Evolutionary conservation across 306 rosid species (phyloP), one percentile per base, ranked within the genome.

Genomic region (Argentina anserina): DNA sequence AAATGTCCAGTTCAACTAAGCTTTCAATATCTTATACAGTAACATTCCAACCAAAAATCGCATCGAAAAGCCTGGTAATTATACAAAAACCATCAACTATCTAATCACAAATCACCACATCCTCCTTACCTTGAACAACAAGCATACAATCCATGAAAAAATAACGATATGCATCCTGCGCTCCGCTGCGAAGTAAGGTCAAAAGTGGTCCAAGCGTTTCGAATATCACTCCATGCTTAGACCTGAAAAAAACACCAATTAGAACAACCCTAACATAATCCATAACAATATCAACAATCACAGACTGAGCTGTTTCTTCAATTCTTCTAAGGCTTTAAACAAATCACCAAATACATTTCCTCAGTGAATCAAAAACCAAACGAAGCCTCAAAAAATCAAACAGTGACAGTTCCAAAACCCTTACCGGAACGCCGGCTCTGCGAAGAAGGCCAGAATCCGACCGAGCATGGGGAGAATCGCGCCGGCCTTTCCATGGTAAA

Each of bases 401-500:
- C 21, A 5, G 33, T 11, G 61, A 52, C 15, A 2, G 29, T 76
- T 59, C 7, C 14, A 23, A 73, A 45, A 23, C 11, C 31, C 85
- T 71, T 61, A 88, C 91, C 91, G 78, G 55, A 87, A 87, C 42
- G 74, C 70, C 3, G 98, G 92, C 9, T 90, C 90, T 0, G 96
- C 82, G 23, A 94, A 87, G 83, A 94, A 94, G 13, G 98, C 96
- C 63, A 94, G 71, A 20, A 94, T 72, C 23, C 89, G 95, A 49
- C 90, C 96, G 46, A 91, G 20, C 62, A 86, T 66, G 0, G 97
- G 98, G 40, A 88, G 65, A 67, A 89, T 15, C 4, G 91, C 84
- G 65, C 81, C 42, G 58, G 97, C 75, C 72, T 80, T 75, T 63
- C 96, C 96, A 65, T 83, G 90, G 84, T 70, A 85, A 73, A 89